Conservation (phyloP, 306 rosid species). For the Gastrolobium villosum region DNA sequence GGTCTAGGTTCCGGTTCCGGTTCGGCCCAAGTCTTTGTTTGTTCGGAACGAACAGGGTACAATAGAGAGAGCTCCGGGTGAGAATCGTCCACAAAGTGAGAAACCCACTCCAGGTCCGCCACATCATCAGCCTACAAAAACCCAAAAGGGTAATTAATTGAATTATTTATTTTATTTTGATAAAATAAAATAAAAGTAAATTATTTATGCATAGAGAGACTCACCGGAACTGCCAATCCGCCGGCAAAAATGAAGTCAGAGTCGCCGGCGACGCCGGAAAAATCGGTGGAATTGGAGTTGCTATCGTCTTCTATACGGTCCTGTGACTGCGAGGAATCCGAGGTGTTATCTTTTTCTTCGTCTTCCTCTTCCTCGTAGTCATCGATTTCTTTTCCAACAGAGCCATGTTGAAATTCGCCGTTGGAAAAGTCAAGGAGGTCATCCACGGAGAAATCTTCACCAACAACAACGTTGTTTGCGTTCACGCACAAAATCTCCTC, state of each 20-base stretch:
- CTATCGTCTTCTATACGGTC: constrained; percentile 56
- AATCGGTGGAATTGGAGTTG: constrained; percentile 54
- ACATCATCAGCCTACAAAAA: constrained; percentile 71
- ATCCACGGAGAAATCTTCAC: constrained; percentile 82
- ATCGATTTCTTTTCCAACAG: constrained; percentile 52
- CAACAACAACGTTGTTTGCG: constrained; percentile 58
- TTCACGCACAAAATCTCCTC: constrained; percentile 59
- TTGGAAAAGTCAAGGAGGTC: constrained; percentile 81
- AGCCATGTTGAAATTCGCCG: constrained; percentile 64
- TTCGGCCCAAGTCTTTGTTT: constrained; percentile 47
- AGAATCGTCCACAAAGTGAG: constrained; percentile 90
- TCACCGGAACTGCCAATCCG: constrained; percentile 79
- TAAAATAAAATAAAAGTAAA: not conserved
- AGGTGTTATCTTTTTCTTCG: constrained; percentile 53
- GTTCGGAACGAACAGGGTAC: constrained; percentile 44
- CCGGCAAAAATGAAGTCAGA: constrained; percentile 65
- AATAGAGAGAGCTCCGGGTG: constrained; percentile 57
- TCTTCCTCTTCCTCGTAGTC: constrained; percentile 57
- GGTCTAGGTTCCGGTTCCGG: constrained; percentile 59
- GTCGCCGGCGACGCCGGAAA: constrained; percentile 51
- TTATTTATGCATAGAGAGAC: not conserved
- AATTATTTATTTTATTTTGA: not conserved
- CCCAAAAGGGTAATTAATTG: not conserved
- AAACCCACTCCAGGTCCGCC: constrained; percentile 93
- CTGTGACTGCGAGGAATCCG: constrained; percentile 48